Evolutionary conservation across 345 rosid species (phyloP).

Genomic region (Kernera saxatilis): DNA sequence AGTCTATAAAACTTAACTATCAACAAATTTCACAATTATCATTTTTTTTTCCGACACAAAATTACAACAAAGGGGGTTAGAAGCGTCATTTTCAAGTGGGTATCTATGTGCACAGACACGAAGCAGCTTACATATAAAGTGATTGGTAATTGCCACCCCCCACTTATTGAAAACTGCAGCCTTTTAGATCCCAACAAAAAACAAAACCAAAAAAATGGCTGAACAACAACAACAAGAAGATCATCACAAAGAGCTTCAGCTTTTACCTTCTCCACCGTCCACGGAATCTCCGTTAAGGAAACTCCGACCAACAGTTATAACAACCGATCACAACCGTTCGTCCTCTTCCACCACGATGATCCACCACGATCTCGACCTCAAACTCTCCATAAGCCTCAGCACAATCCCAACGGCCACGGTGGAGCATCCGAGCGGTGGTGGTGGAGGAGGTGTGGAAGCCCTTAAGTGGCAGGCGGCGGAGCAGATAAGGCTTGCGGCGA

Average conservation of each 20-base stretch:
- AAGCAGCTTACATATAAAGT: slow-evolving; percentile 32
- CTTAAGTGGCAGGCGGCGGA: slow-evolving; percentile 94
- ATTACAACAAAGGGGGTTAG: neutral
- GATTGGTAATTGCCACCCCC: slow-evolving; percentile 23
- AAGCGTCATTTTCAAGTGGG: neutral
- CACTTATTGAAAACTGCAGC: slow-evolving; percentile 29
- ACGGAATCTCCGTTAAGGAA: slow-evolving; percentile 20
- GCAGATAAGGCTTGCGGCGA: slow-evolving; percentile 71
- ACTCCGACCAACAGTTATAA: slow-evolving; percentile 2
- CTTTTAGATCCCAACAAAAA: slow-evolving; percentile 5
- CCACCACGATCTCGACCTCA: slow-evolving; percentile 73
- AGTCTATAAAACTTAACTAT: neutral
- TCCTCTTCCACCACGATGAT: slow-evolving; percentile 35
- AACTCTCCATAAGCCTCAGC: slow-evolving; percentile 74
- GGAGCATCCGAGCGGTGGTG: slow-evolving; percentile 25
- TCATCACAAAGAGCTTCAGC: slow-evolving; percentile 69
- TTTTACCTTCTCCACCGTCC: slow-evolving; percentile 54
- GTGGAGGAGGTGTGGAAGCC: slow-evolving; percentile 43
- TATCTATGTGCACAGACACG: slow-evolving; percentile 21
- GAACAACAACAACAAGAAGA: slow-evolving; percentile 29
- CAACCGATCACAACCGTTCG: slow-evolving; percentile 12
- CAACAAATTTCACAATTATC: too few species aligned
- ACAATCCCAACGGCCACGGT: slow-evolving; percentile 38
- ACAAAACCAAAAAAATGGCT: slow-evolving; percentile 16
- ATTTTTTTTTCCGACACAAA: too few species aligned